Percentiles rank a stretch among this genome's conserved stretches.
These are phyloP conservation scores for Trichopus zeylanicus DNA, from an alignment of 116 monocot species.

Conservation along the genomic window DNA sequence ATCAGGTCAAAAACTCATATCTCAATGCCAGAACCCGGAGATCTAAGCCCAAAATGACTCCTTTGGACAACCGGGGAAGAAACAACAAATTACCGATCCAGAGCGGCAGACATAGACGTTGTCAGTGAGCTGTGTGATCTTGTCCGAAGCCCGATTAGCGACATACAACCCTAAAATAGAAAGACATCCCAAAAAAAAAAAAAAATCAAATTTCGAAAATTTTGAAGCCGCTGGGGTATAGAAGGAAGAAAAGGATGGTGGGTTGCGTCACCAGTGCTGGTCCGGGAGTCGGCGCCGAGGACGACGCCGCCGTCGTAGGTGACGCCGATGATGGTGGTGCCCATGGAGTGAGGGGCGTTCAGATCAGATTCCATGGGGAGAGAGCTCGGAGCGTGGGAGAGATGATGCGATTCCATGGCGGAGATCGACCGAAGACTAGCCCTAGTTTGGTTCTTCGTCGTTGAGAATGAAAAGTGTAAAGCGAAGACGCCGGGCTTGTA, in stretches of 20 bases:
- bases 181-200: not conserved
- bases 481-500: too few species aligned
- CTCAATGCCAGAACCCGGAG: not conserved
- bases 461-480: too few species aligned
- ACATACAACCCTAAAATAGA: slow-evolving; percentile 68
- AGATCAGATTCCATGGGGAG: slow-evolving; percentile 33
- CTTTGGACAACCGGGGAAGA: not conserved
- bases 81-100: slow-evolving; percentile 49
- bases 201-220: not conserved
- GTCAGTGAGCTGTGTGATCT: slow-evolving; percentile 80
- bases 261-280: slow-evolving; percentile 98
- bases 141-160: slow-evolving; percentile 90
- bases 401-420: too few species aligned
- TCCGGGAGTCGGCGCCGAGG: slow-evolving; percentile 85
- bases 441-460: too few species aligned
- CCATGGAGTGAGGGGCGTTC: slow-evolving; percentile 54
- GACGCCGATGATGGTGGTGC: slow-evolving; percentile 90
- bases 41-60: too few species aligned
- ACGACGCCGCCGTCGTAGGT: slow-evolving; percentile 78
- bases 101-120: slow-evolving; percentile 89
- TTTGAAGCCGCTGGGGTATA: not conserved
- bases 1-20: too few species aligned
- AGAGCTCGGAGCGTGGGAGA: too few species aligned
- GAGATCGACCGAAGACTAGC: too few species aligned
- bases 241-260: not conserved